Base-by-base conservation (phyloP, 371 early-diverging fungal genomes). In the Mucor circinelloides region DNA sequence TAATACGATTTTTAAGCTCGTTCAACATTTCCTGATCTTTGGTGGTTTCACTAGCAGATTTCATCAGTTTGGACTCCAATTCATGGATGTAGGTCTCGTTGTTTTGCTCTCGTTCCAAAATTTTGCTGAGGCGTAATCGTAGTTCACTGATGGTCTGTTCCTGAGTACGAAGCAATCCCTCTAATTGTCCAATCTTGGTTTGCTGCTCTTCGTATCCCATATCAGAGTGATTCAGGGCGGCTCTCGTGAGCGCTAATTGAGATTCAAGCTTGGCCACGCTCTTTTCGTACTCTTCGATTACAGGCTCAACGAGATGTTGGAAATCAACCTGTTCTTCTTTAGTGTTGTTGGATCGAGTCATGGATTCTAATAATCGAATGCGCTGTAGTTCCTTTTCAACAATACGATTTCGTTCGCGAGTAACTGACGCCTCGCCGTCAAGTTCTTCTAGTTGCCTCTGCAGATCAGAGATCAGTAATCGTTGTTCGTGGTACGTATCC, bases 281-380 rank as follows among this genome's bases (percentile, higher is more conserved):
- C 71, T 88, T 90, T 75, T 87, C 89, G 63, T 89, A 87, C 60
- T 90, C 87, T 69, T 89, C 86, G 67, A 87, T 87, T 23, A 88
- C 86, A 19, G 89, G 87, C 36, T 87, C 90, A 1, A 87, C 89
- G 50, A 85, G 66, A 58, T 87, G 85, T 58, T 86, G 84, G 65
- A 90, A 88, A 60, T 81, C 80, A 4, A 50, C 44, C 10, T 71
- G 42, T 50, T 74, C 60, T 13, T 69, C 55, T 61, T 73, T 55
- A 12, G 40, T 32, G 44, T 44, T 19, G 44, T 44, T 50, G 25
- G 50, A 50, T 25, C 70, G 48, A 0, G 66, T 25, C 27, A 59
- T 67, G 40, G 63, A n/a, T 8, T 60, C 65, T 10, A 50, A 36
- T 12, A 70, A 28, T 8, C 78, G 72, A 2, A 75, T 1, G 0